A percentile compares a stretch with the other conserved stretches of the same genome.
phyloP scores from a whole-genome alignment of 2,329 filamentous ascomycete species.

The Pseudovirgaria hyperparasitica region DNA sequence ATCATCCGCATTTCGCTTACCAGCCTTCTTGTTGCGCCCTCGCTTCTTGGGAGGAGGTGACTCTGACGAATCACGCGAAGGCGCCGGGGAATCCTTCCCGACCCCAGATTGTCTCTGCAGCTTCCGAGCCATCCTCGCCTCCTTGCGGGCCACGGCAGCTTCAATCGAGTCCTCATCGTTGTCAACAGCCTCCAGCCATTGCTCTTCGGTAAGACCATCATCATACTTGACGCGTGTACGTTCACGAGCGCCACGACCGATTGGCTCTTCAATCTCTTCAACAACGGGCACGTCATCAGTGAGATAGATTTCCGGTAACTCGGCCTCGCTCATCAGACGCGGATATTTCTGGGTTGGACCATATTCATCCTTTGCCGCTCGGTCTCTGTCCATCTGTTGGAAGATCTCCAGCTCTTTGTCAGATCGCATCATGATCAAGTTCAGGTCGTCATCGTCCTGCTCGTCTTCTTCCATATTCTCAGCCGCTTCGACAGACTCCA shows the following conservation, averaged over 20 bases:
- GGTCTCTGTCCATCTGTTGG: conserved; percentile 70
- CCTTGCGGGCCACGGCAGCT: conserved; percentile 80
- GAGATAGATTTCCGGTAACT: conserved; percentile 89
- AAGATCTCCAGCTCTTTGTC: conserved; percentile 70
- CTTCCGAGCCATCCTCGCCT: conserved; percentile 70
- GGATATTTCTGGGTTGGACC: conserved; percentile 58
- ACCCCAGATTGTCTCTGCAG: conserved; percentile 42
- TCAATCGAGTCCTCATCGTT: conserved; percentile 92
- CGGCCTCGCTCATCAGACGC: conserved; percentile 74
- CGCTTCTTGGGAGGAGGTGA: conserved; percentile 66
- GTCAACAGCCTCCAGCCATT: conserved; percentile 96
- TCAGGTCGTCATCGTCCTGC: conserved; percentile 97
- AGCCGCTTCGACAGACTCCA: conserved; percentile 64
- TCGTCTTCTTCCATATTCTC: conserved; percentile 78
- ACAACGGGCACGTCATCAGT: conserved; percentile 69
- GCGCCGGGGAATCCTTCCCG: conserved; percentile 58
- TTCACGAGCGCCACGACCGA: conserved; percentile 86
- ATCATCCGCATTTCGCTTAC: conserved; percentile 80
- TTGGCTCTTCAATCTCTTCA: conserved; percentile 65
- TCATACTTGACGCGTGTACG: conserved; percentile 91
- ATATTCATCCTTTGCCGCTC: conserved; percentile 53
- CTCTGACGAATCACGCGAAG: conserved; percentile 74
- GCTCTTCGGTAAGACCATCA: conserved; percentile 94
- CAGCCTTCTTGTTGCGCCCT: conserved; percentile 63
- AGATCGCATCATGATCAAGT: conserved; percentile 80